Base-by-base conservation (phyloP, 495 filamentous ascomycete genomes). In the Apodospora peruviana region DNA sequence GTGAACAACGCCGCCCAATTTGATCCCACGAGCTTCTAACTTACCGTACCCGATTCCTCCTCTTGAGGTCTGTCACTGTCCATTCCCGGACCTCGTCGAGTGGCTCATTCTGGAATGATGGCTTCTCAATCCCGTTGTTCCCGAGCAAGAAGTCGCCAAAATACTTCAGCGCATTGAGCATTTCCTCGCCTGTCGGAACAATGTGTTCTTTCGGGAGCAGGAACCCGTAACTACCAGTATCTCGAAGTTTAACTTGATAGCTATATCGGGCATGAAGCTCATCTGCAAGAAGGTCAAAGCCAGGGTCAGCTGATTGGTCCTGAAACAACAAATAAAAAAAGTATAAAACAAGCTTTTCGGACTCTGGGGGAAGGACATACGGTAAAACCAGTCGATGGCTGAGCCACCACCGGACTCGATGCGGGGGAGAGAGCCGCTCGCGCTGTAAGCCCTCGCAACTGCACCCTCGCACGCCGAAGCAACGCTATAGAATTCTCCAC, bases 331-430 rank as follows among this genome's bases (percentile, higher is more conserved):
- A 14, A 22, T 3, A 24, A 17, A 5, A 9, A n/a, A 19, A 7
- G 19, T 14, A 2, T 16, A 0, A n/a, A 11, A 38, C 16, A 16
- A 7, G n/a, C 18, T 38, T 17, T 12, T 11, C n/a, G 11, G 18
- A 7, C 2, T 38, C 42, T 10, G 12, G 17, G 16, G 12, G 18
- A 18, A 17, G 44, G n/a, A 48, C 62, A 39, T 57, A 65, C 62
- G 89, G 62, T 96, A 96, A 67, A 98, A 95, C 82, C 88, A 98
- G 66, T 97, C 93, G 37, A 98, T 80, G 7, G 88, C 88, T 34
- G 88, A 91, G 12, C 93, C 93, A 12, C 91, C 90, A 40, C 80
- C 78, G 2, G 77, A 70, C 45, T 89, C 85, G 52, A 83, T 77
- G 22, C 76, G 72, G 1, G 55, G 47, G 5, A 47, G 14, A n/a